Percentiles rank a stretch among this genome's conserved stretches.
These are phyloP conservation scores for Grosmannia clavigera DNA, from an alignment of 2,329 filamentous ascomycete genomes.

Conservation along the genomic window DNA sequence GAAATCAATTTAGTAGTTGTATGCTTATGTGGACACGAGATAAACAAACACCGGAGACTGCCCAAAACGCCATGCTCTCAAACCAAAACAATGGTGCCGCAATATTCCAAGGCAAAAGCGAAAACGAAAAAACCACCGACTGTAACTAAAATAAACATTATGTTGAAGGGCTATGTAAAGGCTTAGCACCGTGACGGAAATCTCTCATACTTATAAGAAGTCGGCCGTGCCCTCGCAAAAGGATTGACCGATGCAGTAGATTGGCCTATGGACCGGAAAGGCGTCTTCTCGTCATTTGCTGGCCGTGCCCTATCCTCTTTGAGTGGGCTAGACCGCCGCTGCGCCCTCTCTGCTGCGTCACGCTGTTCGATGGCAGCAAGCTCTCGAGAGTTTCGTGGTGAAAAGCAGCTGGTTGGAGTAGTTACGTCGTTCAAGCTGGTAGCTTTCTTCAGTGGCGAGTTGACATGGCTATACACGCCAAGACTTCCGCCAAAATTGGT, in stretches of 20 bases:
- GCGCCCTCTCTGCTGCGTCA: slow-evolving; percentile 20
- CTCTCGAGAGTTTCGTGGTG: slow-evolving; percentile 47
- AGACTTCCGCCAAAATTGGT: slow-evolving; percentile 55
- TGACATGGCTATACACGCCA: slow-evolving; percentile 67
- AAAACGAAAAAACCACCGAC: neutral
- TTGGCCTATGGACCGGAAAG: neutral
- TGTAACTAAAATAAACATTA: neutral
- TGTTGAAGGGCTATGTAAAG: neutral
- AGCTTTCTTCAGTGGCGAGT: slow-evolving; percentile 73
- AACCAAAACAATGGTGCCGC: neutral
- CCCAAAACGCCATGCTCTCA: neutral
- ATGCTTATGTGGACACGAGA: neutral
- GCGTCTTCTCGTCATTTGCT: neutral
- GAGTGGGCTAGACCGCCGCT: slow-evolving; percentile 26
- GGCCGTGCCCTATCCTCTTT: slow-evolving; percentile 21
- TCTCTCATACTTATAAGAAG: slow-evolving; percentile 26
- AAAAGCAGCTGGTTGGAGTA: slow-evolving; percentile 24
- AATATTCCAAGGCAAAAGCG: neutral
- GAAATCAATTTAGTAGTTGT: neutral
- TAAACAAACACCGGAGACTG: neutral
- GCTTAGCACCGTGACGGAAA: slow-evolving; percentile 22
- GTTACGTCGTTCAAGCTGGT: slow-evolving; percentile 48
- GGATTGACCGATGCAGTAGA: slow-evolving; percentile 18
- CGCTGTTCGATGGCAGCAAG: slow-evolving; percentile 47
- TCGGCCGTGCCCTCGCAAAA: slow-evolving; percentile 25